Percentiles rank a stretch among this genome's conserved stretches.
phyloP scores from a whole-genome alignment of 345 rosid species.

The Eucalyptus victrix region DNA sequence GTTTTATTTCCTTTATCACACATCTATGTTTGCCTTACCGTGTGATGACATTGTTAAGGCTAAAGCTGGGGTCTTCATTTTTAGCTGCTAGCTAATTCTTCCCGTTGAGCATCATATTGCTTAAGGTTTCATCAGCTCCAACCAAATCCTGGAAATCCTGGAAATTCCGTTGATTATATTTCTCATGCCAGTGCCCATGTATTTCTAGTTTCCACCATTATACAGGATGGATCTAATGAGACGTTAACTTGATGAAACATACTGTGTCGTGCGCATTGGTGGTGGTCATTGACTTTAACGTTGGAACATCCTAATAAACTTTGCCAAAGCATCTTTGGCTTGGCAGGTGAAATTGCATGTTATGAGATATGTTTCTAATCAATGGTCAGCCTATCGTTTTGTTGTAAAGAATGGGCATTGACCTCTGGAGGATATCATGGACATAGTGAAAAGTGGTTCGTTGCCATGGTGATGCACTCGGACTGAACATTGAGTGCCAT shows the following conservation, averaged over 20 bases:
- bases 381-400: not conserved
- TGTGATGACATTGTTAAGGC: not conserved
- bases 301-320: not conserved
- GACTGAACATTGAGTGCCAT: not conserved
- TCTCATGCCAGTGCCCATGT: not conserved
- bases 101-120: not conserved
- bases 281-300: not conserved
- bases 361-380: not conserved
- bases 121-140: not conserved
- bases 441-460: not conserved
- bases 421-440: not conserved
- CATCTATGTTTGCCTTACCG: not conserved
- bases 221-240: not conserved
- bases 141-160: not conserved
- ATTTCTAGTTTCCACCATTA: not conserved
- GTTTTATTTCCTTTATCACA: not conserved
- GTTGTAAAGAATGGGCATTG: not conserved
- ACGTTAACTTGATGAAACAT: not conserved
- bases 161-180: not conserved
- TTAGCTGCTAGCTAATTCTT: not conserved
- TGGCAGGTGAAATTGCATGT: not conserved
- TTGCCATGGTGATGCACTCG: not conserved
- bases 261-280: not conserved
- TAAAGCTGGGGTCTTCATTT: not conserved
- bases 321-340: not conserved